Base-by-base conservation (phyloP, 1,284 basidiomycete species). In the Rugosomyces carneus region DNA sequence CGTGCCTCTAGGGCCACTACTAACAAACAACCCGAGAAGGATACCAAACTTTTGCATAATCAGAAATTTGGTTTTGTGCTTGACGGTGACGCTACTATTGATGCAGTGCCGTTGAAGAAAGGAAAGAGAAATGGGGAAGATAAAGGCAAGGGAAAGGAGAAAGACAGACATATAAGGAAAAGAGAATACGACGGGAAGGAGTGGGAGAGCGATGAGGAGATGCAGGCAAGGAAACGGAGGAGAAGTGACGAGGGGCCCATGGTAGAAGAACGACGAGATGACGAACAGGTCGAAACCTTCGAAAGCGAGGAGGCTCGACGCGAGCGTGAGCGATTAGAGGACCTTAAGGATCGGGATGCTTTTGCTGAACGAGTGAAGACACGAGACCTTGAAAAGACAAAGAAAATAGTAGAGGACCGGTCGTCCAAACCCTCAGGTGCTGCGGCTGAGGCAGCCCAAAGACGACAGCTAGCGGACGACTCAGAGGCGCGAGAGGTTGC, bases 391-490 rank as follows among this genome's bases (percentile, higher is more conserved):
- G 86, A 91, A 64, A 79, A 78, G 62, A 91, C 88, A 32, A 95
- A 94, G 70, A 89, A 88, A 60, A 66, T 98, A n/a, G 85, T 97
- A 31, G 89, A 93, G 62, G 95, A 98, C 61, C 81, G 88, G 20
- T 91, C 92, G 21, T 87, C 88, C 11, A 87, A 84, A 60, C 66
- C 68, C 19, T 62, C 73, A 18, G 84, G 78, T 16, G 87, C 81
- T 20, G 87, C 89, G 24, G 81, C 87, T 6, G 94, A 97, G 58
- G 89, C 91, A 15, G 84, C 84, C 16, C 78, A 84, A 52, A 76
- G 93, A 50, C 75, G 89, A 52, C 76, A 84, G 44, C 70, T 98
- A 6, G 93, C 90, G 11, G 92, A 97, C 55, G 93, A 98, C 60
- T 56, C 79, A 0, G 80, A 81, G 46, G 89, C 88, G 9, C 81